Evolutionary conservation across 345 rosid species (phyloP), one percentile per base, ranked within the genome.

Genomic region (Anastatica hierochuntica): DNA sequence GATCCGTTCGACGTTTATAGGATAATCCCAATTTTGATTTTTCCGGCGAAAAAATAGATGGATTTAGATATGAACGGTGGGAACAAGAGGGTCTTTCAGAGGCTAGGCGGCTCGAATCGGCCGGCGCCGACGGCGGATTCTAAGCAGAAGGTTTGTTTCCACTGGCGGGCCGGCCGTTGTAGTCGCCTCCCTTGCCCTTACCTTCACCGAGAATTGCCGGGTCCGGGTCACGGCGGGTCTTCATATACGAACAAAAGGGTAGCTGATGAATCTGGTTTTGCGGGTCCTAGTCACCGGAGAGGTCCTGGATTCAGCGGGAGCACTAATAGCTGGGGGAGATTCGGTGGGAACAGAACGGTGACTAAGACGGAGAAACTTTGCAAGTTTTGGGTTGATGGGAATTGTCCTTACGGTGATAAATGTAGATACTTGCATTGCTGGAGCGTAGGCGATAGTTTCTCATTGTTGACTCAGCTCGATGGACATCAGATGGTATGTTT

Each of bases 121-220:
- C 67, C 74, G 6, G 54, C 70, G 10, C 10, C 16, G 15, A 73
- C 74, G 5, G 56, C 72, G 10, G 74, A 69, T 47, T 43, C 74
- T 5, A 62, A 71, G 10, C 95, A 79, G 58, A 81, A 78, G 64
- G 99, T 85, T 6, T 92, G 97, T 67, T 80, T 14, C 48, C 94
- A 73, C 56, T 88, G 97, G 97, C 71, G 81, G 20, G 87, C 95
- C n/a, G 99, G 99, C 2, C 80, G 74, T 30, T 88, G 99, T 63
- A 77, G 8, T 19, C 75, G 97, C 0, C 68, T 19, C 46, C 95
- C 85, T 1, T 85, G 95, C 18, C 90, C 82, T 4, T 92, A 7
- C 54, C 72, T 88, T 6, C 99, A 85, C 66, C 49, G 90, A 38
- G 97, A 88, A 62, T 62, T 77, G 55, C 83, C 94, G 12, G 35